Base-by-base conservation (phyloP, 306 rosid species). In the Inga leiocalycina region DNA sequence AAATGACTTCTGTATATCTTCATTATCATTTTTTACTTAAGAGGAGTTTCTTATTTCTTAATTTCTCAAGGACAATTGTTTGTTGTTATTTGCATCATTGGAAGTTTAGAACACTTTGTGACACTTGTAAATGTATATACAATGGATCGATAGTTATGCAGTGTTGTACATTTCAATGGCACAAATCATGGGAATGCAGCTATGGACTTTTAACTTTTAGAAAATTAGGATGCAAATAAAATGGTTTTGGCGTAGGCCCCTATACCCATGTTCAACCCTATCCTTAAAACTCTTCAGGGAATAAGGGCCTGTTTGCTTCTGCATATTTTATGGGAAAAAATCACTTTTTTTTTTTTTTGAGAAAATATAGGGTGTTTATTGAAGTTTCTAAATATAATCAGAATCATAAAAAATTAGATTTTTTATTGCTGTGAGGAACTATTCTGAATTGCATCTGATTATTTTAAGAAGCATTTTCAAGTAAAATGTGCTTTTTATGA, bases 41-140 rank as follows among this genome's bases (percentile, higher is more conserved):
- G 15, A 59, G 66, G 30, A 59, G 65, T 59, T 59, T 59, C 34
- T 59, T 59, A 22, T 22, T 59, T 59, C 66, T 22, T 59, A 59
- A 8, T 67, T 56, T 79, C 48, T 82, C 11, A n/a, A 49, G 76
- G n/a, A 27, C 69, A 73, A 44, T 39, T 51, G 16, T 20, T 76
- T 46, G 30, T 82, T 49, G 57, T 39, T n/a, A 82, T 35, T 46
- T 79, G 70, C 64, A 10, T 37, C 56, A 66, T 68, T 69, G 61
- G 30, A 27, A 27, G 30, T 27, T 27, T 27, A 1, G 72, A 82
- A 19, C 65, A 34, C 65, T 20, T 57, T 10, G 15, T 59, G 66
- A 59, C 66, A 3, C 32, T 59, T 59, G 66, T 59, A 14, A 13
- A 49, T 49, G 54, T 14, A 3, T 49, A 49, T 49, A 3, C 54